A percentile compares a stretch with the other conserved stretches of the same genome.
These are phyloP conservation scores for Bruguiera gymnorhiza DNA, from an alignment of 345 rosid species.

Conservation along the genomic window DNA sequence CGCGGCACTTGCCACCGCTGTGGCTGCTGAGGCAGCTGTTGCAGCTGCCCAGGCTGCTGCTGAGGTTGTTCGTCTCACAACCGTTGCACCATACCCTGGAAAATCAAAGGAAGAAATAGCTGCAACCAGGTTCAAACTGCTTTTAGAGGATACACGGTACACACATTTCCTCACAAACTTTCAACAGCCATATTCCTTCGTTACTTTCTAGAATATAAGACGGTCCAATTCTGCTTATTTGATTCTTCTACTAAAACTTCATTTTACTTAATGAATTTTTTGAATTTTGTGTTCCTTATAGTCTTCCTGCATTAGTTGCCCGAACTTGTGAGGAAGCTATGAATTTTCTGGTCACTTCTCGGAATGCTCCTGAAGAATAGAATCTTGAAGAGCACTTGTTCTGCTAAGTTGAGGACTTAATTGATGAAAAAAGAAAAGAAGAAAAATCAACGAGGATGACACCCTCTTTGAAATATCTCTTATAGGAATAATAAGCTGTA, in stretches of 20 bases:
- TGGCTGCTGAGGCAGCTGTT: slow-evolving; percentile 32
- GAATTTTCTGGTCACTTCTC: background rate
- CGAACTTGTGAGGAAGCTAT: too few relatives aligned
- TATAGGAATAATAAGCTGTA: background rate
- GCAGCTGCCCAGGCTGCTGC: slow-evolving; percentile 11
- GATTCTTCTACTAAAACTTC: too few relatives aligned
- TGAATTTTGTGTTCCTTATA: too few relatives aligned
- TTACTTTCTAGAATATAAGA: too few relatives aligned
- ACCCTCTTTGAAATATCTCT: too few relatives aligned
- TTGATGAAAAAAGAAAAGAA: too few relatives aligned
- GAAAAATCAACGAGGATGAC: too few relatives aligned
- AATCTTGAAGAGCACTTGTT: too few relatives aligned
- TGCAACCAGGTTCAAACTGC: slow-evolving; percentile 85
- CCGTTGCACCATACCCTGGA: slow-evolving; percentile 40
- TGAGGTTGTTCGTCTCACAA: slow-evolving; percentile 41
- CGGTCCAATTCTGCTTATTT: too few relatives aligned
- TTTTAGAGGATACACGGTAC: slow-evolving; percentile 79
- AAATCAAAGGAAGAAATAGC: slow-evolving; percentile 75
- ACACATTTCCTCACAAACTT: background rate
- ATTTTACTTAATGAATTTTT: too few relatives aligned
- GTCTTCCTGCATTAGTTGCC: too few relatives aligned
- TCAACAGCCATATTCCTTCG: background rate
- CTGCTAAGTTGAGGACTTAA: too few relatives aligned
- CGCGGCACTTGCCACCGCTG: slow-evolving; percentile 33
- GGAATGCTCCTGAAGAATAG: background rate